These are phyloP conservation scores for Globisporangium heterothallicum DNA, from an alignment of 352 stramenopile species.

Conservation along the genomic window DNA sequence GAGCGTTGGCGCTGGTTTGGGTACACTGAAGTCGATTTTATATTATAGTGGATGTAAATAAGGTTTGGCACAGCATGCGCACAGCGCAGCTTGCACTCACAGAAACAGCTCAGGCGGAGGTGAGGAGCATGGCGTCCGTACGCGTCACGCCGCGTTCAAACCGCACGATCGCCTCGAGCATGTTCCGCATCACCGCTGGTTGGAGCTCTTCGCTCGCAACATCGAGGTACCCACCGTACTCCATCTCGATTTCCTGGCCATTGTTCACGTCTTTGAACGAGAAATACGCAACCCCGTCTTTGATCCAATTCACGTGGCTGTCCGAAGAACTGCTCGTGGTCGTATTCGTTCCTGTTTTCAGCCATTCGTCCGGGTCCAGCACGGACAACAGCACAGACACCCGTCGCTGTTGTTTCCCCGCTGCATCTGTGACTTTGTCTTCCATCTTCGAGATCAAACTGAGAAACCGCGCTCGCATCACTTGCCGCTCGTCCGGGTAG, in stretches of 20 bases:
- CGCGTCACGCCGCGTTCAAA: slow-evolving; percentile 13
- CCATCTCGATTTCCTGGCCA: slow-evolving; percentile 29
- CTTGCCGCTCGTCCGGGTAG: slow-evolving; percentile 27
- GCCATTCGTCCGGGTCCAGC: slow-evolving; percentile 24
- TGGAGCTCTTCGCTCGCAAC: slow-evolving; percentile 22
- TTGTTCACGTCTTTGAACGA: slow-evolving; percentile 31
- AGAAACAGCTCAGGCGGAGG: not conserved
- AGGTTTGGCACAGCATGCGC: no score
- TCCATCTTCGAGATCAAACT: slow-evolving; percentile 26
- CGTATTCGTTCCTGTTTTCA: slow-evolving; percentile 15
- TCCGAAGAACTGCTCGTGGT: slow-evolving; percentile 9
- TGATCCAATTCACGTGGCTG: slow-evolving; percentile 23
- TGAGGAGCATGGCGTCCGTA: slow-evolving; percentile 1
- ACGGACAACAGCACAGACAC: slow-evolving; percentile 23
- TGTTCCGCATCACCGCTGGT: slow-evolving; percentile 24
- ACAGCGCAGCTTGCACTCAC: not conserved
- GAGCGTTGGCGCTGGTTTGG: no score
- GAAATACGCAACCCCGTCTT: slow-evolving; percentile 31
- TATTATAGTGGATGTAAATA: slow-evolving; percentile 3
- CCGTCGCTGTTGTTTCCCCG: slow-evolving; percentile 18
- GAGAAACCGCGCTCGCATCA: slow-evolving; percentile 27
- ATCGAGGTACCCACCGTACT: slow-evolving; percentile 29
- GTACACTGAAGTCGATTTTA: no score
- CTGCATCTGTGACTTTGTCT: slow-evolving; percentile 23
- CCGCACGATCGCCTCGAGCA: slow-evolving; percentile 20